phyloP scores from a whole-genome alignment of 83 land plant species.

The Diphasiastrum complanatum region DNA sequence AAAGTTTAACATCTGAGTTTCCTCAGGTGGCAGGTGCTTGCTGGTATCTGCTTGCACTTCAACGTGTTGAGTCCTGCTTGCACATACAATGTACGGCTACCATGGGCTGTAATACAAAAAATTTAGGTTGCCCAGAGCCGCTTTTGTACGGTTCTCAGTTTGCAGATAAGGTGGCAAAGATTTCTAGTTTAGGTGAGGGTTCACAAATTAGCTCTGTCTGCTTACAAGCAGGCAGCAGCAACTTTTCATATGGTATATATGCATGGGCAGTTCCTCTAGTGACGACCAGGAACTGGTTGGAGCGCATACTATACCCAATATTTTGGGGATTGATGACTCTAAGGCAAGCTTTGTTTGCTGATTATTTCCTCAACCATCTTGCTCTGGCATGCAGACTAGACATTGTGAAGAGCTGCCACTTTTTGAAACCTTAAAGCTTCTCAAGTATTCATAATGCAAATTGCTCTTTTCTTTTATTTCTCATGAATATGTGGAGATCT shows the following conservation, averaged over 20 bases:
- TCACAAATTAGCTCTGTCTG: neutral
- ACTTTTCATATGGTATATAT: slow-evolving; percentile 5
- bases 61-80: slow-evolving; percentile 13
- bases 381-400: too few species aligned
- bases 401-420: neutral
- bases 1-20: too few species aligned
- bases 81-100: neutral
- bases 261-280: neutral
- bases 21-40: slow-evolving; percentile 17
- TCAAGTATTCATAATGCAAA: neutral
- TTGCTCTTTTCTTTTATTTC: neutral
- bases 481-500: too few species aligned
- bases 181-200: neutral
- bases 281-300: slow-evolving; percentile 6
- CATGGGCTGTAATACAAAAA: neutral
- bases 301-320: slow-evolving; percentile 12
- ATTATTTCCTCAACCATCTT: neutral
- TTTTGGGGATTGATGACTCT: slow-evolving; percentile 15
- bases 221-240: neutral
- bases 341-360: neutral
- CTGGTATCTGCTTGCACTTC: too few species aligned
- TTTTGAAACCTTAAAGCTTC: neutral
- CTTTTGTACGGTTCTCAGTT: neutral
- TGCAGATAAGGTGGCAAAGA: neutral
- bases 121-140: slow-evolving; percentile 7